phyloP scores from a whole-genome alignment of 192 early-diverging fungal species.

The Coemansia sp. region DNA sequence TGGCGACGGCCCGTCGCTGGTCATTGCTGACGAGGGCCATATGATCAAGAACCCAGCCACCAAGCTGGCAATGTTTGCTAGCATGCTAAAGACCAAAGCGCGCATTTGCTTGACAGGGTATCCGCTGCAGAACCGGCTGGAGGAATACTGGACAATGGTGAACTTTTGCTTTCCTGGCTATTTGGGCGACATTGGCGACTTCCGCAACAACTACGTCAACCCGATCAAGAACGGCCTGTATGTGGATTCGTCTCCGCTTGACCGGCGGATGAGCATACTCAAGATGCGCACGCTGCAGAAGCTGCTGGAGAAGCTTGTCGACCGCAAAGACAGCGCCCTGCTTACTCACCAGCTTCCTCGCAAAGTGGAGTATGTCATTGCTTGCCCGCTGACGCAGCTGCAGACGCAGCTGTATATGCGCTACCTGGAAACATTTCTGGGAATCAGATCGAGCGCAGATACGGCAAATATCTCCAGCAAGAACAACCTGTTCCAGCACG shows the following conservation, averaged over 20 bases:
- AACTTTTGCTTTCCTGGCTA: conserved; percentile 67
- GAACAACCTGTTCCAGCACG: conserved; percentile 20
- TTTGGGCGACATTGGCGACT: conserved; percentile 58
- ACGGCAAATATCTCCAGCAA: not conserved
- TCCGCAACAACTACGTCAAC: conserved; percentile 57
- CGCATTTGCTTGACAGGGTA: conserved; percentile 78
- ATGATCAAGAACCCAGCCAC: conserved; percentile 59
- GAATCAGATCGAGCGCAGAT: not conserved
- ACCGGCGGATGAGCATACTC: conserved; percentile 13
- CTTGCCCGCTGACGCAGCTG: conserved; percentile 57
- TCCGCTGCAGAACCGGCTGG: conserved; percentile 81
- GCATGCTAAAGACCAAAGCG: conserved; percentile 53
- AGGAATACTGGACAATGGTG: conserved; percentile 78
- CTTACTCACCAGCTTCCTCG: conserved; percentile 60
- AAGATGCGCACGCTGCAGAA: conserved; percentile 61
- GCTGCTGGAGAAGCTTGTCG: conserved; percentile 64
- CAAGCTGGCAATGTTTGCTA: conserved; percentile 19
- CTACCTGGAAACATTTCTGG: conserved; percentile 13
- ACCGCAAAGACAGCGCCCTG: conserved; percentile 54
- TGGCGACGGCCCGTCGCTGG: conserved; percentile 65
- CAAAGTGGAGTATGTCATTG: conserved; percentile 71
- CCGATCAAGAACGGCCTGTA: conserved; percentile 64
- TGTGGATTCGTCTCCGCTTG: conserved; percentile 43
- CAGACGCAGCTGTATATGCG: conserved; percentile 62
- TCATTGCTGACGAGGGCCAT: conserved; percentile 85